Conservation (phyloP, 148 eudicot species). For the Rhododendron molle region DNA sequence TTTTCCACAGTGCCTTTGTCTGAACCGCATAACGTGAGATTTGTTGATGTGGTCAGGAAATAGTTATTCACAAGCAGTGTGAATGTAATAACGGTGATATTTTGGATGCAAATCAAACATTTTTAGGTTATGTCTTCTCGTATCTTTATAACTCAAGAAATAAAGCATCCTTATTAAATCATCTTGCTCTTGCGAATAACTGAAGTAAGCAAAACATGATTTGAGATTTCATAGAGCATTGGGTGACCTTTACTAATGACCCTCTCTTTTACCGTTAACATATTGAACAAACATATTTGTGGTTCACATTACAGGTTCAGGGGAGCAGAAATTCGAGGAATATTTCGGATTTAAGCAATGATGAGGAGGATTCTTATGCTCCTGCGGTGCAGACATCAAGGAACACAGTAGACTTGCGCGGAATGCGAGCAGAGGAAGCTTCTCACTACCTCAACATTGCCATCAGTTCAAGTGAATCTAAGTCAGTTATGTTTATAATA, state of each 20-base stretch:
- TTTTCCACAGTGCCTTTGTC: not conserved
- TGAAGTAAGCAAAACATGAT: not conserved
- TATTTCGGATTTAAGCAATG: conserved; percentile 22
- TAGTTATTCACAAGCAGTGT: not conserved
- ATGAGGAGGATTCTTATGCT: conserved; percentile 46
- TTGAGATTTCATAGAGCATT: not conserved
- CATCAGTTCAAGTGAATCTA: conserved; percentile 52
- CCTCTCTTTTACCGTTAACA: not conserved
- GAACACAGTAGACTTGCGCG: conserved; percentile 81
- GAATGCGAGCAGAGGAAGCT: conserved; percentile 87
- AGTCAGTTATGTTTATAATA: conserved; percentile 62
- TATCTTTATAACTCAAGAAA: not conserved
- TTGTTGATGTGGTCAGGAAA: not conserved
- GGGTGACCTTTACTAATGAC: not conserved
- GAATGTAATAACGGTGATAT: not conserved
- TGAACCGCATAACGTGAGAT: not conserved
- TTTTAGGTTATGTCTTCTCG: not conserved
- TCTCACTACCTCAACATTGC: conserved; percentile 58
- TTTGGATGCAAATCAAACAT: not conserved
- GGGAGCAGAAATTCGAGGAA: conserved; percentile 28
- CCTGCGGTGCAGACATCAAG: conserved; percentile 69
- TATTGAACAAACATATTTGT: conserved; percentile 1
- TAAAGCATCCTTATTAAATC: not conserved
- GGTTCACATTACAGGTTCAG: conserved; percentile 33
- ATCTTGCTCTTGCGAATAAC: not conserved